A percentile compares a stretch with the other conserved stretches of the same genome.
These are phyloP conservation scores for Neonothopanus nambi DNA, from an alignment of 1,284 basidiomycete species.

Conservation along the genomic window DNA sequence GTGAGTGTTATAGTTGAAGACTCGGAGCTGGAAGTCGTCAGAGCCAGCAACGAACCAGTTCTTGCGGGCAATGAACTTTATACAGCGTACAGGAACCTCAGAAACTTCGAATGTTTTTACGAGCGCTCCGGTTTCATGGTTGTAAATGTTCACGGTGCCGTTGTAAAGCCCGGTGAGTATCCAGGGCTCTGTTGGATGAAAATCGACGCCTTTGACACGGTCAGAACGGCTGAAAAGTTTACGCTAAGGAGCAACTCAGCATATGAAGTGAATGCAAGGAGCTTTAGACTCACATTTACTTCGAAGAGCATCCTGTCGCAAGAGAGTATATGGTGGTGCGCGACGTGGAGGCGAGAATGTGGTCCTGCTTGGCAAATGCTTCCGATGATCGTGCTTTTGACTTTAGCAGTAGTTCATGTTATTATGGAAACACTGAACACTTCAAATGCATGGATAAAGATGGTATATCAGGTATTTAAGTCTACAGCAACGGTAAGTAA, in stretches of 20 bases:
- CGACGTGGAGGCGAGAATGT: neutral
- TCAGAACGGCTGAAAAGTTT: conserved; percentile 94
- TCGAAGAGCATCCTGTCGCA: conserved; percentile 19
- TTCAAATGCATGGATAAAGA: too few species aligned
- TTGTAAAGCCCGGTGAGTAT: conserved; percentile 88
- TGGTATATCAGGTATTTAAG: too few species aligned
- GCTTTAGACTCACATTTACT: conserved; percentile 14
- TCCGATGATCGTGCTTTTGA: too few species aligned
- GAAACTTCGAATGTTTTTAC: conserved; percentile 98
- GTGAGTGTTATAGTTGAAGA: conserved; percentile 99
- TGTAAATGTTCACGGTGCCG: conserved; percentile 97
- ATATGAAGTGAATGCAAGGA: neutral
- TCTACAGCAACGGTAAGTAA: too few species aligned
- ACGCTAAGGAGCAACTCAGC: conserved; percentile 49
- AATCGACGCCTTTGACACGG: conserved; percentile 97
- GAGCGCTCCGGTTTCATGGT: conserved; percentile 91
- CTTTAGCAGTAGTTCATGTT: too few species aligned
- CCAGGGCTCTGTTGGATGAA: conserved; percentile 97
- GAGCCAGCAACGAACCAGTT: conserved; percentile 98
- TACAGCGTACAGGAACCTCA: conserved; percentile 96
- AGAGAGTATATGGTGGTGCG: too few species aligned
- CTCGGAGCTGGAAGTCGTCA: conserved; percentile 97
- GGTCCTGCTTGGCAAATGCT: conserved; percentile 1
- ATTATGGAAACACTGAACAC: too few species aligned
- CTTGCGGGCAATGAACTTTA: conserved; percentile 96